Evolutionary conservation across 495 filamentous ascomycete species (phyloP), one percentile per base, ranked within the genome.

Genomic region (Penicillium silybi): DNA sequence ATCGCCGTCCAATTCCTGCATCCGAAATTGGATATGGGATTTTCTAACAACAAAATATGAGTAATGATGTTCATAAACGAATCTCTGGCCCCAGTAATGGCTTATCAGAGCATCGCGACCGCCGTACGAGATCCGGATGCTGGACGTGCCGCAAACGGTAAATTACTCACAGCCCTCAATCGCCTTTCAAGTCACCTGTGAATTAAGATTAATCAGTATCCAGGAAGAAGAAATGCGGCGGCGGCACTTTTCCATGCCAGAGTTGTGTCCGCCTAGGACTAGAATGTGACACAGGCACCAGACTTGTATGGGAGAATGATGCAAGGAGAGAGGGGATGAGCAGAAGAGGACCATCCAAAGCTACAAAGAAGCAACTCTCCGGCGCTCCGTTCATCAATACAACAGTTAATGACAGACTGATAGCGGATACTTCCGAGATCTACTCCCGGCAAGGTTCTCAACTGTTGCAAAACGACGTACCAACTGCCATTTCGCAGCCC

Each of bases 71-170:
- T 23, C 6, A 23, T 23, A 23, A 23, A 23, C 3, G 22, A 6
- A 23, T 23, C 22, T 23, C 22, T 2, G 22, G 2, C 22, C 22
- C 22, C 6, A 23, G 22, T 23, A 23, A 23, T 6, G 22, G 22
- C 22, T 23, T 23, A 6, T 23, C 22, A 23, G 22, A 2, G 6
- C 32, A 22, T 23, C 44, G 22, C 9, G 25, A 18, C 10, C 25
- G 20, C 5, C 43, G 50, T 4, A 46, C 16, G 8, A 41, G 50
- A 47, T 34, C 41, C 22, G 50, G 50, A 20, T 53, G 50, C 22
- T 53, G 43, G 50, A 53, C 50, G 15, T 53, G 50, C 47, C 27
- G 50, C 10, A 23, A n/a, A 20, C 32, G 50, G 50, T 53, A 53
- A 26, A 5, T 17, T 42, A 16, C 7, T 20, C 9, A 35, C 10